A percentile compares a stretch with the other conserved stretches of the same genome.
Conservation (phyloP, 2,329 filamentous ascomycete genomes). For the Sphaerulina musiva region DNA sequence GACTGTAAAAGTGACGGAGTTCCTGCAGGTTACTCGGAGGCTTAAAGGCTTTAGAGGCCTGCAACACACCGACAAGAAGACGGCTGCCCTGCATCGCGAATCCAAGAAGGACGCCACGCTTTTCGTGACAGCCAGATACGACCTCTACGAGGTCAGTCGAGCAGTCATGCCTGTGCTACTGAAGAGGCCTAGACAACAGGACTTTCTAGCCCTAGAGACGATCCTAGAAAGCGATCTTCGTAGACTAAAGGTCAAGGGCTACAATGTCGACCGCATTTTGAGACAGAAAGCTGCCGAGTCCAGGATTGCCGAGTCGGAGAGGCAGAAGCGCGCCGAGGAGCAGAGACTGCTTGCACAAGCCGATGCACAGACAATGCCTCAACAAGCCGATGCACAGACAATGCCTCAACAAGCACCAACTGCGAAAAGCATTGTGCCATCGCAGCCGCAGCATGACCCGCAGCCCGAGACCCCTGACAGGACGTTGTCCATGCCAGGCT, state of each 20-base stretch:
- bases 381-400: neutral
- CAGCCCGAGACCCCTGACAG: slow-evolving; percentile 28
- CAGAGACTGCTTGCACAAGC: slow-evolving; percentile 42
- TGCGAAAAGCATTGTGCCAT: slow-evolving; percentile 6
- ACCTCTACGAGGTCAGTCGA: slow-evolving; percentile 88
- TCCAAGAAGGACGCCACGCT: slow-evolving; percentile 56
- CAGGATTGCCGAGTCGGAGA: slow-evolving; percentile 75
- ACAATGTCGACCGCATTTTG: slow-evolving; percentile 93
- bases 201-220: slow-evolving; percentile 83
- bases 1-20: slow-evolving; percentile 67
- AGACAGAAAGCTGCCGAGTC: slow-evolving; percentile 81
- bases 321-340: slow-evolving; percentile 59
- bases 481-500: slow-evolving; percentile 60
- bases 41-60: slow-evolving; percentile 60
- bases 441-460: neutral
- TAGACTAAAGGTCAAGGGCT: slow-evolving; percentile 76
- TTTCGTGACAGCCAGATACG: slow-evolving; percentile 69
- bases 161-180: slow-evolving; percentile 77
- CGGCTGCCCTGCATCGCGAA: slow-evolving; percentile 59
- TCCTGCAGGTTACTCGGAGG: slow-evolving; percentile 70
- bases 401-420: slow-evolving; percentile 17
- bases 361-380: slow-evolving; percentile 16
- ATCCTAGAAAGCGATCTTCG: slow-evolving; percentile 79
- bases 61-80: slow-evolving; percentile 66
- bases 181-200: slow-evolving; percentile 75